Percentiles rank a stretch among this genome's conserved stretches.
Conservation (phyloP, 2,329 filamentous ascomycete species). For the Alternaria sp. region DNA sequence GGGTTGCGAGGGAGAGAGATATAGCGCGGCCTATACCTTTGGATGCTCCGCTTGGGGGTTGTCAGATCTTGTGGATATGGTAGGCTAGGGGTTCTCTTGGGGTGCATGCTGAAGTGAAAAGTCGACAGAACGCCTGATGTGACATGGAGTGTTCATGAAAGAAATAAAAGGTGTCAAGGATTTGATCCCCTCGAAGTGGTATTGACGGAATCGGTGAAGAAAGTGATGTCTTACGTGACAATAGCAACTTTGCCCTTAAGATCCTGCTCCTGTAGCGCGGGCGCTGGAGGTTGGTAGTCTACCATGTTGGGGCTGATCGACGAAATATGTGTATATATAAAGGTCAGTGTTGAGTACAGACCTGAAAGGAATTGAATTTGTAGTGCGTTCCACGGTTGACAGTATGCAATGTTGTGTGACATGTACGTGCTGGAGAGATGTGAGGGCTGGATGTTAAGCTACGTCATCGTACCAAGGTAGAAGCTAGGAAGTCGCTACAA, state of each 20-base stretch:
- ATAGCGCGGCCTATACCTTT: slow-evolving; percentile 42
- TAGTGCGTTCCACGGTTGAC: not conserved
- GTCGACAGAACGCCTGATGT: not conserved
- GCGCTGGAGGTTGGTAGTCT: slow-evolving; percentile 28
- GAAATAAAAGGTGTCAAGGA: not conserved
- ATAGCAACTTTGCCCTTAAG: slow-evolving; percentile 38
- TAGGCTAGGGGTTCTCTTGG: not conserved
- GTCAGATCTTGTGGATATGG: not conserved
- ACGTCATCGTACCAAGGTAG: not conserved
- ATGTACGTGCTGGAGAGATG: not conserved
- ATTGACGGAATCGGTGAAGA: not conserved
- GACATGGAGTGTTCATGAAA: not conserved
- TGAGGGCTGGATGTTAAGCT: not conserved
- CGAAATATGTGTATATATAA: not conserved
- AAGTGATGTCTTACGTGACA: slow-evolving; percentile 33
- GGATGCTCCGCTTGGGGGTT: slow-evolving; percentile 28
- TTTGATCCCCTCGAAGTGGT: rapidly evolving
- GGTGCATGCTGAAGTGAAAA: not conserved
- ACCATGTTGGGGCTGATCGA: slow-evolving; percentile 16
- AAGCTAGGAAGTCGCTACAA: not conserved
- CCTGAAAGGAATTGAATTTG: too few relatives aligned
- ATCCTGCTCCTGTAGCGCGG: slow-evolving; percentile 34
- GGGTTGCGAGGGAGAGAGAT: slow-evolving; percentile 35
- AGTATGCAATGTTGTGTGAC: not conserved
- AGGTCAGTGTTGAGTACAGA: not conserved